Base-by-base conservation (phyloP, 768 basidiomycete species). In the Leccinum longicurvipes region DNA sequence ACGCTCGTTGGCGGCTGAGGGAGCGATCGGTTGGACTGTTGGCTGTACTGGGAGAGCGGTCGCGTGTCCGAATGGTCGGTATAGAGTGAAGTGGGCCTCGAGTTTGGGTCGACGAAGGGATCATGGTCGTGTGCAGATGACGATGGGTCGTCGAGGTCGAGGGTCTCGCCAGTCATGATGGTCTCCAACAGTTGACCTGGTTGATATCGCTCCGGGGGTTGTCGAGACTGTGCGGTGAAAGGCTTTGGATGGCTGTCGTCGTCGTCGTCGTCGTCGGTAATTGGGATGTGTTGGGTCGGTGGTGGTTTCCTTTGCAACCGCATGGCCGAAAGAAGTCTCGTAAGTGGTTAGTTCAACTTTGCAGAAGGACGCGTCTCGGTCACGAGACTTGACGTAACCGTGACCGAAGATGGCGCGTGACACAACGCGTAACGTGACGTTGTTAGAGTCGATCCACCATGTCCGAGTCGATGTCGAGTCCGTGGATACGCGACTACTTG, bases 91-190 rank as follows among this genome's bases (percentile, higher is more conserved):
- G 61, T 56, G 51, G 69, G 59, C 42, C 67, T 57, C 50, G 73
- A 72, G 42, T 69, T 63, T 31, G 60, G 45, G 51, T 66, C 68
- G 3, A 60, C 54, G 53, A 67, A 64, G 12, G 71, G 65, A 53
- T 75, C 74, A 4, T 64, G 61, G 50, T 68, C 73, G 21, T 70
- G 69, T 42, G 65, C 52, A n/a, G 65, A 64, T 15, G 57, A 58
- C 36, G 69, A 62, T 36, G 65, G 51, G 17, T 73, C 73, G 4
- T 79, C 78, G 9, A 84, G 65, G 48, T 85, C 78, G 19, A 86
- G 74, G 0, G 84, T 85, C 67, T 86, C 84, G 31, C 85, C 85
- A 6, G 85, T 86, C 52, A 81, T 73, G 42, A 86, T 86, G 0
- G 85, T 84, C 31, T 75, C 80, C 15, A 86, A 72, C 50, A 76